A percentile compares a stretch with the other conserved stretches of the same genome.
These are phyloP conservation scores for Mycena citricolor DNA, from an alignment of 1,284 basidiomycete species.

Conservation along the genomic window DNA sequence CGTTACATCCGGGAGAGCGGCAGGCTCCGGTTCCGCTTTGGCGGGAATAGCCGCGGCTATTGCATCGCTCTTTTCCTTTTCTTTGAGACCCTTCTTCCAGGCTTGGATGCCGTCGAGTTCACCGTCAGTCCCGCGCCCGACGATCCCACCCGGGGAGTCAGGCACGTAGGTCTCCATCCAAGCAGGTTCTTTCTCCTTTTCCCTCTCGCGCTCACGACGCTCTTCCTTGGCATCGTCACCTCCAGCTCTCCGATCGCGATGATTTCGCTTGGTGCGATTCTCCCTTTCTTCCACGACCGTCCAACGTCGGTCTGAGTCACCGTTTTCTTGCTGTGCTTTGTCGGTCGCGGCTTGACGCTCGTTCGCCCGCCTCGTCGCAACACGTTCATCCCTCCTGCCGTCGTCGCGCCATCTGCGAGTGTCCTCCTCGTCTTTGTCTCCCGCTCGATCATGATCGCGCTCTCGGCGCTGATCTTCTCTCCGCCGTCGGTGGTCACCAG, in stretches of 20 bases:
- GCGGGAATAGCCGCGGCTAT: conserved; percentile 24
- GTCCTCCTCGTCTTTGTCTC: conserved; percentile 53
- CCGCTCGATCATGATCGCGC: conserved; percentile 39
- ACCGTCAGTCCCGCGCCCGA: conserved; percentile 57
- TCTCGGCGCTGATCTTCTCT: conserved; percentile 28
- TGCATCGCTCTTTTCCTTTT: conserved; percentile 48
- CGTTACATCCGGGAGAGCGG: conserved; percentile 27
- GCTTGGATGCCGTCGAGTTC: conserved; percentile 85
- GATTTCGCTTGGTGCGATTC: conserved; percentile 55
- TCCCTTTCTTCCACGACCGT: conserved; percentile 63
- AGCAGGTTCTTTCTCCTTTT: conserved; percentile 81
- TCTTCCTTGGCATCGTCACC: conserved; percentile 58
- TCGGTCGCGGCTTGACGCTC: conserved; percentile 42
- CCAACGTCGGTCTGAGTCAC: conserved; percentile 54
- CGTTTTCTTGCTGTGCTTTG: conserved; percentile 36
- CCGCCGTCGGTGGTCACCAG: conserved; percentile 39
- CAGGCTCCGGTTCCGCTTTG: conserved; percentile 19
- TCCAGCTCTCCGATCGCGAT: conserved; percentile 56
- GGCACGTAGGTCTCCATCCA: conserved; percentile 92
- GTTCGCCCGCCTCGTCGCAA: conserved; percentile 58
- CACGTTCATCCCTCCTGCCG: conserved; percentile 72
- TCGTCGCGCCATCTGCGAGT: conserved; percentile 74
- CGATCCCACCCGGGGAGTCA: conserved; percentile 54
- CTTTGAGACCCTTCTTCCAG: conserved; percentile 87
- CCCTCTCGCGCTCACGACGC: conserved; percentile 46